phyloP scores from a whole-genome alignment of 2,329 filamentous ascomycete genomes.

The Fusarium circinatum region DNA sequence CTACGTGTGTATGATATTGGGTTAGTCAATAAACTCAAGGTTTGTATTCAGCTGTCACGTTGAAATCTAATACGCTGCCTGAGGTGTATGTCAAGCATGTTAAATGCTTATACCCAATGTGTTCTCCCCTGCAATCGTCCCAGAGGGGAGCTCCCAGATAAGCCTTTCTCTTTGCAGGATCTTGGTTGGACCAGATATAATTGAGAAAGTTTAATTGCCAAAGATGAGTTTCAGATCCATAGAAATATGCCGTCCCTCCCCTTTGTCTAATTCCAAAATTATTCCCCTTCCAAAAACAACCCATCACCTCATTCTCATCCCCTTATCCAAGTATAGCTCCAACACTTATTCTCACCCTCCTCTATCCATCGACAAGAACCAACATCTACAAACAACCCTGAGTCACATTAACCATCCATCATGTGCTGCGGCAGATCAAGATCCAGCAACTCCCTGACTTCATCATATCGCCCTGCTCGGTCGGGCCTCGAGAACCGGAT shows the following conservation, averaged over 20 bases:
- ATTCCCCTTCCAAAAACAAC: not conserved
- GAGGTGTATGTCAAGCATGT: rapidly evolving
- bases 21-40: rapidly evolving
- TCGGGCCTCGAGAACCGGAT: no score
- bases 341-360: no score
- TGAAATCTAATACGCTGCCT: no score
- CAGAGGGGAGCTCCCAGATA: rapidly evolving
- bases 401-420: no score
- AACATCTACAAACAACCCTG: rapidly evolving
- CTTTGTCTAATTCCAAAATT: rapidly evolving
- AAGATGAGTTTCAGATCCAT: not conserved
- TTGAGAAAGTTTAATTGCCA: rapidly evolving
- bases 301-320: not conserved
- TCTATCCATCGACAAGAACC: no score
- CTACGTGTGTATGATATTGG: rapidly evolving
- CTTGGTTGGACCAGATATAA: not conserved
- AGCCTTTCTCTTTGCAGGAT: rapidly evolving
- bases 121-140: not conserved
- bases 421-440: no score
- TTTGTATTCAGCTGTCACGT: not conserved
- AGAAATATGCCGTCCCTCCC: not conserved
- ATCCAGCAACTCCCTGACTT: no score
- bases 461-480: no score
- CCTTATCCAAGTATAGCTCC: no score
- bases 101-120: rapidly evolving